A percentile compares a stretch with the other conserved stretches of the same genome.
Conservation (phyloP, 495 filamentous ascomycete species). For the Trichocladium uniseriatum region DNA sequence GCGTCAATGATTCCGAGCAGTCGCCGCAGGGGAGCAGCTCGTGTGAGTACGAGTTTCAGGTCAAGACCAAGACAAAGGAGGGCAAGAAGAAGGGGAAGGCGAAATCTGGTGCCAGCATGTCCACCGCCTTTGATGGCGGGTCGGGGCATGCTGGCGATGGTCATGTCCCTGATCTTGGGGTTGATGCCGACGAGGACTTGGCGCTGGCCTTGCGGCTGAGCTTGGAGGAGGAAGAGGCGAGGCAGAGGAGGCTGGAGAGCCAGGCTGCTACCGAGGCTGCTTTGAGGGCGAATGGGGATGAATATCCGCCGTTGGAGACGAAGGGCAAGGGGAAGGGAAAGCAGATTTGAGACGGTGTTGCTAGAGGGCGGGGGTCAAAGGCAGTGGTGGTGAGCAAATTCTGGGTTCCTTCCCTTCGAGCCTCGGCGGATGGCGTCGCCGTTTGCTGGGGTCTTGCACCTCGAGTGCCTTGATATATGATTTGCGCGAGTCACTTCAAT, state of each 20-base stretch:
- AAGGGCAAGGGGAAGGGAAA: constrained; percentile 36
- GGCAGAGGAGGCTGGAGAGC: constrained; percentile 11
- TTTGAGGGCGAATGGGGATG: constrained; percentile 18
- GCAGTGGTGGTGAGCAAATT: not conserved
- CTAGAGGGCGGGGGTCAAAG: not conserved
- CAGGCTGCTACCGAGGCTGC: constrained; percentile 14
- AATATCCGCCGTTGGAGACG: constrained; percentile 47
- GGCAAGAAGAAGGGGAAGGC: constrained; percentile 20
- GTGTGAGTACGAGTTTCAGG: constrained; percentile 41
- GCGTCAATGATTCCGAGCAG: constrained; percentile 27
- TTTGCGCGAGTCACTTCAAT: too few species aligned
- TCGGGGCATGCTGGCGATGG: constrained; percentile 12
- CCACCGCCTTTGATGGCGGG: not conserved
- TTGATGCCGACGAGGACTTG: constrained; percentile 55
- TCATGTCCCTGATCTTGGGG: not conserved
- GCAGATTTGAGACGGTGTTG: constrained; percentile 10
- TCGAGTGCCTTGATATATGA: not conserved
- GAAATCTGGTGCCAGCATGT: constrained; percentile 6
- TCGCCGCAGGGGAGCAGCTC: constrained; percentile 24
- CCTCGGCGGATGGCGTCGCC: not conserved
- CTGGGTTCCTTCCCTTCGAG: not conserved
- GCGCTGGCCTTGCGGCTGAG: constrained; percentile 80
- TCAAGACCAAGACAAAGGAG: constrained; percentile 38
- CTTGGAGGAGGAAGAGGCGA: constrained; percentile 62
- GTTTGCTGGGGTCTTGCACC: too few species aligned